These are phyloP conservation scores for Sutorius eximius DNA, from an alignment of 1,284 basidiomycete species.

Conservation along the genomic window DNA sequence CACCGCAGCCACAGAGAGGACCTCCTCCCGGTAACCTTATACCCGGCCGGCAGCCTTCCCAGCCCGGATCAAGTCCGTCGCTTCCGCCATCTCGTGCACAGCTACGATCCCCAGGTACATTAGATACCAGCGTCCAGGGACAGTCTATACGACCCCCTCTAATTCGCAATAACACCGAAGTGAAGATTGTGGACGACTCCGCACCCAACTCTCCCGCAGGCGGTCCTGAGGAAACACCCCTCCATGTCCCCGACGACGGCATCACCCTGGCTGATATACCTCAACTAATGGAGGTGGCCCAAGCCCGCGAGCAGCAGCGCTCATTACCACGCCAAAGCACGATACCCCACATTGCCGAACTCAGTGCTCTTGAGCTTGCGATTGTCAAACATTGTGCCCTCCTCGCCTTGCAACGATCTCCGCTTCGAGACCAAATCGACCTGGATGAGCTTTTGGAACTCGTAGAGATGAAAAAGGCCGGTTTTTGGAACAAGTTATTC, in stretches of 20 bases:
- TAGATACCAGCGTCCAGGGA: conserved; percentile 40
- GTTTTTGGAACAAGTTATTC: conserved; percentile 97
- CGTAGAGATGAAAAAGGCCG: conserved; percentile 90
- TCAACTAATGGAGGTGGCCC: conserved; percentile 87
- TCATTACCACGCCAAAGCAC: conserved; percentile 74
- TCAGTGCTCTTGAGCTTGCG: conserved; percentile 82
- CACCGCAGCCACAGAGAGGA: conserved; percentile 37
- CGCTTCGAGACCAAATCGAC: conserved; percentile 81
- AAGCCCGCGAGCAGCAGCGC: conserved; percentile 82
- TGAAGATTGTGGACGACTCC: conserved; percentile 88
- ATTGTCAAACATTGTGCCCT: conserved; percentile 94
- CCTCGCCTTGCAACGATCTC: conserved; percentile 73
- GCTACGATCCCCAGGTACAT: conserved; percentile 39
- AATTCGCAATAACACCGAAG: conserved; percentile 80
- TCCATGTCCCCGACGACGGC: conserved; percentile 62
- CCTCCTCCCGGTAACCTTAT: conserved; percentile 34
- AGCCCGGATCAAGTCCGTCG: conserved; percentile 34
- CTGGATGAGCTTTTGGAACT: conserved; percentile 93
- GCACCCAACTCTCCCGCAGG: conserved; percentile 67
- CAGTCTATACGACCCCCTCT: conserved; percentile 69
- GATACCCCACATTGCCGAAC: conserved; percentile 80
- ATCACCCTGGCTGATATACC: conserved; percentile 98
- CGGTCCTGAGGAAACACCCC: conserved; percentile 41
- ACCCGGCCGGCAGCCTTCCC: conserved; percentile 36
- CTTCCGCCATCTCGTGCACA: conserved; percentile 39